Evolutionary conservation across 1,284 basidiomycete species (phyloP).

Genomic region (Leccinum colubrinum): DNA sequence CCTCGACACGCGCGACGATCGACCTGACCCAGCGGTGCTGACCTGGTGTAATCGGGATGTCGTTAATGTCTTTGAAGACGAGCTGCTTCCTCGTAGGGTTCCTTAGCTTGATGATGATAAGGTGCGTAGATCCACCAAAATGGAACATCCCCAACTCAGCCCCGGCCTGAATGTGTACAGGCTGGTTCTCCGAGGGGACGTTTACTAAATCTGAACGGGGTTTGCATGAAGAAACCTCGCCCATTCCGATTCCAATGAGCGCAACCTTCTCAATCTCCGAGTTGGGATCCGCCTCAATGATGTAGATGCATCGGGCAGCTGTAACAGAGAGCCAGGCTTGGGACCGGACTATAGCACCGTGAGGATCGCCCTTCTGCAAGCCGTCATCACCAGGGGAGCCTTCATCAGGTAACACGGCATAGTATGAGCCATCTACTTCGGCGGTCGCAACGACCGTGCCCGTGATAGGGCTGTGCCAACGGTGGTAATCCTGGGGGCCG

Average conservation of each 20-base stretch:
- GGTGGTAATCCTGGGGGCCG: slow-evolving; percentile 45
- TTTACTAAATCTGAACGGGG: no score
- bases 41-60: no score
- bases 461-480: slow-evolving; percentile 52
- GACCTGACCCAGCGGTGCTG: slow-evolving; percentile 9
- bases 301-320: slow-evolving; percentile 48
- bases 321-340: slow-evolving; percentile 17
- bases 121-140: slow-evolving; percentile 49
- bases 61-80: neutral
- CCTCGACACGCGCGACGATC: neutral
- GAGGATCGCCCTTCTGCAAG: slow-evolving; percentile 10
- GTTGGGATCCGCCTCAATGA: slow-evolving; percentile 45
- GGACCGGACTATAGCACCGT: slow-evolving; percentile 40
- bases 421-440: slow-evolving; percentile 50
- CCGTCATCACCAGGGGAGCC: neutral
- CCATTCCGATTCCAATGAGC: slow-evolving; percentile 55
- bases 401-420: slow-evolving; percentile 27
- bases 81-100: neutral
- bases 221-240: slow-evolving; percentile 49
- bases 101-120: slow-evolving; percentile 36
- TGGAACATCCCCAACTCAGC: slow-evolving; percentile 50
- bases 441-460: slow-evolving; percentile 43
- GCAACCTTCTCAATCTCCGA: slow-evolving; percentile 33
- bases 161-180: slow-evolving; percentile 33
- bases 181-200: no score